Evolutionary conservation across 106 monocot species (phyloP), one percentile per base, ranked within the genome.

Genomic region (Cymbidium sinense): DNA sequence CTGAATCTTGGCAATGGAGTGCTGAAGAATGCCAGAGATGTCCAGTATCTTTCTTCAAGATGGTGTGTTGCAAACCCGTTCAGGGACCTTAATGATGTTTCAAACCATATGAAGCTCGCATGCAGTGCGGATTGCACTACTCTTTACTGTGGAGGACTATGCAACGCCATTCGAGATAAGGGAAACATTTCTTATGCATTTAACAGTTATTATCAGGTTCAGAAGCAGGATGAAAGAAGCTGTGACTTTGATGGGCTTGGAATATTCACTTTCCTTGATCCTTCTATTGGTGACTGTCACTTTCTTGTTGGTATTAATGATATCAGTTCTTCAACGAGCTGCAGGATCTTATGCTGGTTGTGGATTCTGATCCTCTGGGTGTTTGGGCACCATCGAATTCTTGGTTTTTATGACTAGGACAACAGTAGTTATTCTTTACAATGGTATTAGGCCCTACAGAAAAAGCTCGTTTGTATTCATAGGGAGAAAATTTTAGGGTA

Each of bases 161-260:
- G 95, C 86, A 92, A 95, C 73, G 76, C 79, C 15, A 92, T 95
- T 74, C 92, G 88, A 1, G 85, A 84, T 33, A 88, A 92, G 70
- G 92, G 86, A 4, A 95, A 95, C 39, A 82, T 88, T 33, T 95
- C 95, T 0, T 92, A 85, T 62, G 95, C 95, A 8, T 95, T 95
- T 82, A 95, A 95, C 72, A 92, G 92, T 75, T 95, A 88, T 73
- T 95, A 92, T 76, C 95, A 95, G 81, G 81, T 85, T 30, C 92
- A 86, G 65, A 90, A 86, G 70, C 95, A 95, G 83, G 79, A 83
- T n/a, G 62, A 78, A 3, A 65, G 44, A 78, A 95, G 95, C 36
- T 95, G 95, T 81, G 85, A 95, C 82, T 95, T 95, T 83, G 90
- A 95, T 84, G 95, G 95, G 20, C 65, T 92, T 11, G 95, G 95